Conservation (phyloP, 129 eudicot species). For the Logfia minima region DNA sequence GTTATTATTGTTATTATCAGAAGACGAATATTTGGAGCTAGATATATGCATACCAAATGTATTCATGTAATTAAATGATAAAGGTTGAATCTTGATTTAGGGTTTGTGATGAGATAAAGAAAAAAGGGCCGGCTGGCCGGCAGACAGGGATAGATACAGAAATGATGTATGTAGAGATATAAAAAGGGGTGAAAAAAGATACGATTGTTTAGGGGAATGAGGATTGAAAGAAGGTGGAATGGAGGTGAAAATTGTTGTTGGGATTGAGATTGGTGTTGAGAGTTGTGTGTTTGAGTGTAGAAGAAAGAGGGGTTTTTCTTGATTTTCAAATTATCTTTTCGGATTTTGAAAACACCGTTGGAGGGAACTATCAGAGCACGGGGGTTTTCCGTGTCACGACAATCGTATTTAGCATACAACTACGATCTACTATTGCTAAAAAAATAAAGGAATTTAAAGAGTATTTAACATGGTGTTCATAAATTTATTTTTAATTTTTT, state of each 20-base stretch:
- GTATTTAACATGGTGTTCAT: too few species aligned
- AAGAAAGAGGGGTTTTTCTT: slow-evolving; percentile 16
- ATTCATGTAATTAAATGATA: slow-evolving; percentile 40
- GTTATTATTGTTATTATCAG: slow-evolving; percentile 39
- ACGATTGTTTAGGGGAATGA: background rate
- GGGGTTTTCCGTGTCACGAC: too few species aligned
- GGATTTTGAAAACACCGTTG: slow-evolving; percentile 33
- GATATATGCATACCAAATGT: slow-evolving; percentile 55
- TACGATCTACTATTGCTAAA: too few species aligned
- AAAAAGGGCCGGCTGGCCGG: slow-evolving; percentile 35
- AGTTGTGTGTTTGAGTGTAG: slow-evolving; percentile 25
- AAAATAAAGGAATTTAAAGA: too few species aligned
- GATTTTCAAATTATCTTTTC: slow-evolving; percentile 22
- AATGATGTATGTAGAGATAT: slow-evolving; percentile 1
- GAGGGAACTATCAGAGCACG: slow-evolving; percentile 31
- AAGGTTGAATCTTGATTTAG: background rate
- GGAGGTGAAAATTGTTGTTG: slow-evolving; percentile 33
- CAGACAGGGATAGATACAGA: background rate
- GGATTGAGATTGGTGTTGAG: slow-evolving; percentile 31
- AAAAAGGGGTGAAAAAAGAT: background rate
- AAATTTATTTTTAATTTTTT: too few species aligned
- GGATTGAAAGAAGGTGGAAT: slow-evolving; percentile 23
- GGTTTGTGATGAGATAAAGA: slow-evolving; percentile 2
- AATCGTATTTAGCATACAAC: too few species aligned
- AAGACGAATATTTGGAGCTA: slow-evolving; percentile 56